Evolutionary conservation across 805 yeast genomes (phyloP), one percentile per base, ranked within the genome.

Genomic region (Candida pseudofarinosa): DNA sequence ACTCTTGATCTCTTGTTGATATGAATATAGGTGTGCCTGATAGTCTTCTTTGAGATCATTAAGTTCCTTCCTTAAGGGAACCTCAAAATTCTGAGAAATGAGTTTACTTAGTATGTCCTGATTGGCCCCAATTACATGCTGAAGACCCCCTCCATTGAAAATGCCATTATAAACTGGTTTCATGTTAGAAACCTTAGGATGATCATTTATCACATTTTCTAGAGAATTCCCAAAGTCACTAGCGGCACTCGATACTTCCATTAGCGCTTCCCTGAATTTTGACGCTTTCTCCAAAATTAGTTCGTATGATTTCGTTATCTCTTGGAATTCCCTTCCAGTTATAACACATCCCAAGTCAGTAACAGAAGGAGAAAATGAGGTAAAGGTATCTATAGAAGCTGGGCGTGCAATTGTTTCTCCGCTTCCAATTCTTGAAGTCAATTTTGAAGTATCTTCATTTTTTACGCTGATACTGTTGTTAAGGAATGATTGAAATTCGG

Each of bases 51-150:
- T 62, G 49, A 83, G 79, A 12, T 62, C 60, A 4, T 60, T 65
- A 13, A 79, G 66, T 32, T 76, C 75, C 4, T 62, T 57, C 12
- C 51, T 48, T 30, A 85, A 63, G 0, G 88, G 86, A 13, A 59
- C 66, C 41, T 74, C 79, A 52, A 88, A 78, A 28, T 74, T 69
- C n/a, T 69, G 55, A n/a, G 66, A 62, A 1, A 88, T 59, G 37
- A 80, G 63, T 41, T 79, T 67, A 13, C 88, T 74, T 50, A 88
- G 68, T 12, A 88, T 78, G 47, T 81, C 82, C 47, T 85, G 84
- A 56, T 87, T 93, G 57, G 86, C 87, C 0, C 91, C 81, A 15
- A 86, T 75, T 35, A 88, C 69, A 54, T 78, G 81, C 51, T 86
- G 90, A 42, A 88, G 65, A 0, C 96, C 95, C 34, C 88, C 83